Conservation (phyloP, 1,284 basidiomycete species). For the Porodaedalea pini region DNA sequence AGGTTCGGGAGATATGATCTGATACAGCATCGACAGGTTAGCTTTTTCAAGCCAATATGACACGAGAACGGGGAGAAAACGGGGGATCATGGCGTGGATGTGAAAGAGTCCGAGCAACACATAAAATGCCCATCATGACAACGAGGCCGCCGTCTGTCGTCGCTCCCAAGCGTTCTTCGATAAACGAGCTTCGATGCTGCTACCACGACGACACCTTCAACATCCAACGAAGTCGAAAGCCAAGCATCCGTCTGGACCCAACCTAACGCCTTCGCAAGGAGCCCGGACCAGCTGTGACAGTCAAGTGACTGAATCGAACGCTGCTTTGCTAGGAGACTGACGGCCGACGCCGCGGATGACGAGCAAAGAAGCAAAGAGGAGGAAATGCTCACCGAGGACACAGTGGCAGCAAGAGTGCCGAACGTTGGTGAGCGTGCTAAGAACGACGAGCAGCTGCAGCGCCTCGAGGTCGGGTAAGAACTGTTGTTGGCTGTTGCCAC, state of each 20-base stretch:
- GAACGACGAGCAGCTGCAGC: background rate
- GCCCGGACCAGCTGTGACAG: background rate
- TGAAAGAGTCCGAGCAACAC: background rate
- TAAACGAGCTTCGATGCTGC: background rate
- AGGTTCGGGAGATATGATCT: slow-evolving; percentile 1
- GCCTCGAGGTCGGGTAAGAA: slow-evolving; percentile 17
- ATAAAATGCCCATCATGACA: slow-evolving; percentile 1
- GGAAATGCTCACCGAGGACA: slow-evolving; percentile 7
- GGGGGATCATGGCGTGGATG: background rate
- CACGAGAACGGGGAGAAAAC: background rate
- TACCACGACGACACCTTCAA: background rate
- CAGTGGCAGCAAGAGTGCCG: background rate
- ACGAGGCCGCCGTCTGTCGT: slow-evolving; percentile 8
- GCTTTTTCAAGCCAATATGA: background rate
- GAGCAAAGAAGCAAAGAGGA: background rate
- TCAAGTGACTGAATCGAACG: slow-evolving; percentile 1
- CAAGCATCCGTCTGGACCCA: background rate
- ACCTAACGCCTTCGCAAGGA: background rate
- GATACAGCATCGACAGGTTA: background rate
- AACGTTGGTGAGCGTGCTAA: background rate
- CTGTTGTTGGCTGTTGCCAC: slow-evolving; percentile 9
- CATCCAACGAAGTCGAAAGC: background rate
- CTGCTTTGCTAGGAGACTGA: too few relatives aligned
- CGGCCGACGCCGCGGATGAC: background rate
- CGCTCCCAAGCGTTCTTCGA: background rate